Percentiles rank a stretch among this genome's conserved stretches.
Conservation (phyloP, 108 stramenopile species). For the Nannochloropsis gaditana region DNA sequence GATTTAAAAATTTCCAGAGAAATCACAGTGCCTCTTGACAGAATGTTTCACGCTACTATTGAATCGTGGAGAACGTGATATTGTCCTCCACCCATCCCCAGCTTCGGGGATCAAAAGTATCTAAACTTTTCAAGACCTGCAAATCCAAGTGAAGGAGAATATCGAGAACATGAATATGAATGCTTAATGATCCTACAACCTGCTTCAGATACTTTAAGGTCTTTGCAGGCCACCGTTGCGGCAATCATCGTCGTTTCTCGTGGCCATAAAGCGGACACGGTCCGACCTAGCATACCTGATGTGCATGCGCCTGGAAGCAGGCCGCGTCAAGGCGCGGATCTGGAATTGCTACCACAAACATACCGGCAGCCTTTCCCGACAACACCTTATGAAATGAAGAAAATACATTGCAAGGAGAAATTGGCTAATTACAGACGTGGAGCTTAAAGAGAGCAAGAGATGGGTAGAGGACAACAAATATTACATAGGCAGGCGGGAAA, state of each 20-base stretch:
- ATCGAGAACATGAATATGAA: background rate
- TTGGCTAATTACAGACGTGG: background rate
- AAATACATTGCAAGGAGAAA: background rate
- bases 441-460: background rate
- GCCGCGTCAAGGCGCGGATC: conserved; percentile 28
- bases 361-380: conserved; percentile 42
- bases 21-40: too few species aligned
- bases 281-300: background rate
- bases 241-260: background rate
- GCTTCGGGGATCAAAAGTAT: background rate
- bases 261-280: too few species aligned
- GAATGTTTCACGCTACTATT: too few species aligned
- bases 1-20: too few species aligned
- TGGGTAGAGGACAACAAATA: background rate
- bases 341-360: conserved; percentile 38
- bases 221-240: background rate
- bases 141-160: background rate
- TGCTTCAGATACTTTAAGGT: background rate
- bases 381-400: conserved; percentile 23
- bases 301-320: conserved; percentile 22
- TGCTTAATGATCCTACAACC: background rate
- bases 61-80: background rate
- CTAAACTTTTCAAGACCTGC: background rate
- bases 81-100: conserved; percentile 10
- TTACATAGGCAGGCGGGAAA: too few species aligned